phyloP scores from a whole-genome alignment of 306 rosid genomes.

The barrel medic (Medicago truncatula) region DNA sequence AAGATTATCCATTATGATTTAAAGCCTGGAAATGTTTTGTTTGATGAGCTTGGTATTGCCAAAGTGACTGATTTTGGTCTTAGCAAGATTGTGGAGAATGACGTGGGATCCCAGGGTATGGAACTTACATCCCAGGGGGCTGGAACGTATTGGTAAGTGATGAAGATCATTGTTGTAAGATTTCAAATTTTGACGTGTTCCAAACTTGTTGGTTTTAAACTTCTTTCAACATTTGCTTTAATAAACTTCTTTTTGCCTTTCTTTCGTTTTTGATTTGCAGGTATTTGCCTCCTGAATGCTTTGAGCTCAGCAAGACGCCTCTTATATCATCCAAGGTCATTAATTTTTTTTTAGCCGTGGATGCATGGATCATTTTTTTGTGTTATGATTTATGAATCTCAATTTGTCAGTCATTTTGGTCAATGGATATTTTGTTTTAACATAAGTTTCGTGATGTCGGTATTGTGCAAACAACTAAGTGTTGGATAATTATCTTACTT shows the following conservation, averaged over 20 bases:
- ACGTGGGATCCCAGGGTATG: conserved; percentile 99
- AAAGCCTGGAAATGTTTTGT: conserved; percentile 98
- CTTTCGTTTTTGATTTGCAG: conserved; percentile 52
- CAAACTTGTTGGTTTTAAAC: conserved; percentile 19
- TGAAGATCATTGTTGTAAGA: conserved; percentile 38
- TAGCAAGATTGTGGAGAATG: conserved; percentile 96
- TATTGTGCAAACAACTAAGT: conserved; percentile 33
- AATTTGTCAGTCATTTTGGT: neutral
- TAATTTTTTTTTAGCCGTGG: conserved; percentile 2
- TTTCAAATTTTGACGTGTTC: conserved; percentile 31
- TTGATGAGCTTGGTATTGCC: conserved; percentile 93
- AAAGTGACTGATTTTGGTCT: conserved; percentile 99
- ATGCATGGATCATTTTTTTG: neutral
- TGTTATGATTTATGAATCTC: neutral
- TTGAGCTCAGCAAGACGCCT: conserved; percentile 90
- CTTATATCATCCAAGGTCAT: conserved; percentile 95
- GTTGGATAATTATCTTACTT: neutral
- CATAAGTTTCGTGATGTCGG: conserved; percentile 5
- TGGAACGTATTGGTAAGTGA: conserved; percentile 96
- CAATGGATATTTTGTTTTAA: conserved; percentile 10
- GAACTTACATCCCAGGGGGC: conserved; percentile 99
- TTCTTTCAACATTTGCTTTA: conserved; percentile 14
- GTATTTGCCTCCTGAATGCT: conserved; percentile 99
- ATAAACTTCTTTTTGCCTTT: neutral
- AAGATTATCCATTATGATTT: conserved; percentile 96